phyloP scores from a whole-genome alignment of 306 rosid species.

The Sindora glabra region DNA sequence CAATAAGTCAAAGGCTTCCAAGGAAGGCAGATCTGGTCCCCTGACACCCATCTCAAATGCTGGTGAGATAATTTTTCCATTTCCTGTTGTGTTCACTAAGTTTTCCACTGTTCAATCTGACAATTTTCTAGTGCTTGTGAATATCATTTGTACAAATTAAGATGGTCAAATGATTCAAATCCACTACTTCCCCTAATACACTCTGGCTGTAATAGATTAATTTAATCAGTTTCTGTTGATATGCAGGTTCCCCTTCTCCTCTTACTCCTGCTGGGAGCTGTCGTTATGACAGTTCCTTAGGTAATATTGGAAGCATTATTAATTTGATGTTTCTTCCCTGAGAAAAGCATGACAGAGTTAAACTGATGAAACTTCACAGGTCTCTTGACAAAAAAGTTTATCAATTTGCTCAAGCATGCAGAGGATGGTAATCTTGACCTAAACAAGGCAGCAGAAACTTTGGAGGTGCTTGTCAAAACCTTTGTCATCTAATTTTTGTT shows the following conservation, averaged over 20 bases:
- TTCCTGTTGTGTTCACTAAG: background rate
- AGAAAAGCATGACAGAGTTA: slow-evolving; percentile 23
- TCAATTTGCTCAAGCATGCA: slow-evolving; percentile 86
- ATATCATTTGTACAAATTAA: slow-evolving; percentile 6
- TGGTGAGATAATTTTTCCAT: slow-evolving; percentile 33
- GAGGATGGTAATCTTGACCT: slow-evolving; percentile 96
- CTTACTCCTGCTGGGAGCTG: slow-evolving; percentile 89
- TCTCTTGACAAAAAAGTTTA: slow-evolving; percentile 89
- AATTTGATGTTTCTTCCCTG: slow-evolving; percentile 2
- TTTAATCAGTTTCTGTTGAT: slow-evolving; percentile 18
- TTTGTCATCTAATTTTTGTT: background rate
- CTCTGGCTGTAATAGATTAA: background rate
- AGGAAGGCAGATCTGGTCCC: slow-evolving; percentile 62
- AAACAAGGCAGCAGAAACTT: slow-evolving; percentile 92
- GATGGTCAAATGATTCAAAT: background rate
- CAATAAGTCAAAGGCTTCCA: slow-evolving; percentile 60
- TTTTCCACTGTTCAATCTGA: background rate
- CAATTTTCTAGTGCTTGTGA: slow-evolving; percentile 7
- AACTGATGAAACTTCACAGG: slow-evolving; percentile 54
- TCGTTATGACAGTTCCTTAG: slow-evolving; percentile 95
- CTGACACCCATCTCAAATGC: slow-evolving; percentile 75
- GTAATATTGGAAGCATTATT: slow-evolving; percentile 35
- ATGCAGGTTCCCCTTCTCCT: slow-evolving; percentile 76
- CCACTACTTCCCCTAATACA: background rate
- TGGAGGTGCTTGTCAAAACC: slow-evolving; percentile 49